phyloP scores from a whole-genome alignment of 176 grass and related monocot species.

The Hyparrhenia diplandra region DNA sequence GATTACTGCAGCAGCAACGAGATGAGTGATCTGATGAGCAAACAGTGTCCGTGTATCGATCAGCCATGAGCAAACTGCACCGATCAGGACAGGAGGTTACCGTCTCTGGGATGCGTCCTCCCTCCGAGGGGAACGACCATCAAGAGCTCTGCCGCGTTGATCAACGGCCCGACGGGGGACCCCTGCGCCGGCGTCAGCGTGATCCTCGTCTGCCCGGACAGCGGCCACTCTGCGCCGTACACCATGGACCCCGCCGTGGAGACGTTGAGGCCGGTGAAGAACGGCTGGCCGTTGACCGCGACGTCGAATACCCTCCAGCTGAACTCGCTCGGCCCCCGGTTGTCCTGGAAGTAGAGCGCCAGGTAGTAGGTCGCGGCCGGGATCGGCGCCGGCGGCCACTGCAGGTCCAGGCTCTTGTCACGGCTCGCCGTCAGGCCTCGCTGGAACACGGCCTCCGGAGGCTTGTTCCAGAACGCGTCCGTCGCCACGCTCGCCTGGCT shows the following conservation, averaged over 20 bases:
- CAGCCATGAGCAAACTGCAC: not conserved
- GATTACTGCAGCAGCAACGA: slow-evolving; percentile 53
- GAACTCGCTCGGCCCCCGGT: slow-evolving; percentile 48
- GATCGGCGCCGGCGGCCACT: slow-evolving; percentile 58
- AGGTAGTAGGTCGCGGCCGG: slow-evolving; percentile 77
- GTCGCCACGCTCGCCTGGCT: slow-evolving; percentile 47
- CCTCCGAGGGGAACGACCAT: slow-evolving; percentile 70
- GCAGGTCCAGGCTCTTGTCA: slow-evolving; percentile 44
- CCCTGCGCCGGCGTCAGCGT: slow-evolving; percentile 44
- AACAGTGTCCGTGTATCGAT: not conserved
- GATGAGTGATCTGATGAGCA: not conserved
- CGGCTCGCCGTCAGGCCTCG: slow-evolving; percentile 46
- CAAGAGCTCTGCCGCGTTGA: slow-evolving; percentile 80
- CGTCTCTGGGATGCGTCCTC: slow-evolving; percentile 87
- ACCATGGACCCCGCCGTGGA: slow-evolving; percentile 62
- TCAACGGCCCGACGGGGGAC: slow-evolving; percentile 75
- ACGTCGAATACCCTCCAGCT: slow-evolving; percentile 84
- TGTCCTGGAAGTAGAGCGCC: slow-evolving; percentile 89
- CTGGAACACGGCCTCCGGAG: slow-evolving; percentile 53
- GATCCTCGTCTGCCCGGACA: slow-evolving; percentile 66
- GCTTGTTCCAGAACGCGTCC: slow-evolving; percentile 76
- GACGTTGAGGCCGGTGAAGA: slow-evolving; percentile 76
- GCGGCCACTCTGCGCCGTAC: slow-evolving; percentile 46
- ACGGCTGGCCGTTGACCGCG: slow-evolving; percentile 52
- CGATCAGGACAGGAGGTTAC: slow-evolving; percentile 24